A percentile compares a stretch with the other conserved stretches of the same genome.
Evolutionary conservation across 2,329 filamentous ascomycete genomes (phyloP).

Genomic region (Clarireedia monteithiana): DNA sequence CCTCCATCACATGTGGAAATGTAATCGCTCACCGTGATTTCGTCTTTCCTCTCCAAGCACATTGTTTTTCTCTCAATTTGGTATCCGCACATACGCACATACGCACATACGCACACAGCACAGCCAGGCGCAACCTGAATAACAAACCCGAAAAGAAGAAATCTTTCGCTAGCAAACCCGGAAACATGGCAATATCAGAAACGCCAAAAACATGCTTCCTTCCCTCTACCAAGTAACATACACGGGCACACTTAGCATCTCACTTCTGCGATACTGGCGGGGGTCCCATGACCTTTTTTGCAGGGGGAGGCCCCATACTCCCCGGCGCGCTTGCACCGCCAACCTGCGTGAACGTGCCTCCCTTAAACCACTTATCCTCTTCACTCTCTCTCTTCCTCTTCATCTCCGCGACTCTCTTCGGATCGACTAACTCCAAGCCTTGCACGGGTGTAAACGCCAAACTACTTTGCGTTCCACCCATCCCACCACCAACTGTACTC

Average conservation of each 20-base stretch:
- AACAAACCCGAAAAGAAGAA: too few species aligned
- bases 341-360: conserved; percentile 92
- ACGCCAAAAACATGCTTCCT: too few species aligned
- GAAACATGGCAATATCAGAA: too few species aligned
- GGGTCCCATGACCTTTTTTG: conserved; percentile 55
- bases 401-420: conserved; percentile 81
- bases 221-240: too few species aligned
- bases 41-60: too few species aligned
- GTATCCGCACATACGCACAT: too few species aligned
- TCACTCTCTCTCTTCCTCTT: conserved; percentile 88
- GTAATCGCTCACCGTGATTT: too few species aligned
- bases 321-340: conserved; percentile 40
- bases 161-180: too few species aligned
- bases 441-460: conserved; percentile 93
- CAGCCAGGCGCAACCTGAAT: too few species aligned
- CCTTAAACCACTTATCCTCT: conserved; percentile 93
- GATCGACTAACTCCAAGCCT: conserved; percentile 89
- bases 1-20: too few species aligned
- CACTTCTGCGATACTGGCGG: conserved; percentile 25
- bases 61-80: too few species aligned
- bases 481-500: conserved; percentile 39
- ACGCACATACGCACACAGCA: too few species aligned
- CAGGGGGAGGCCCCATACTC: conserved; percentile 74
- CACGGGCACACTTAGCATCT: neutral
- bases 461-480: conserved; percentile 71